Percentiles rank a stretch among this genome's conserved stretches.
These are phyloP conservation scores for Hymenoscyphus fraxineus DNA, from an alignment of 2,329 filamentous ascomycete species.

Conservation along the genomic window DNA sequence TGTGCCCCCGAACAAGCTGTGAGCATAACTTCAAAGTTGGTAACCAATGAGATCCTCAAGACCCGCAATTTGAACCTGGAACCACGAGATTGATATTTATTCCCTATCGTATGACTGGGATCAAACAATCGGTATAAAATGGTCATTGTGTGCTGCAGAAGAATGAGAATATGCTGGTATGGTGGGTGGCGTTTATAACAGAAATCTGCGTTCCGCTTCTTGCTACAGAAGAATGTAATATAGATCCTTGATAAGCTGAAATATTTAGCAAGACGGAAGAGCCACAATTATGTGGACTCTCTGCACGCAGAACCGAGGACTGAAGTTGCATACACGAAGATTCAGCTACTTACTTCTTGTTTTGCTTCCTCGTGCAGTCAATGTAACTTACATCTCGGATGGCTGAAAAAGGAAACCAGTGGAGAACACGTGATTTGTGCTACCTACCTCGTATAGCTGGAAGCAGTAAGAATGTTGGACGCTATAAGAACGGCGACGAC, in stretches of 20 bases:
- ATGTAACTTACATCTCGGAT: constrained; percentile 7
- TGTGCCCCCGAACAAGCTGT: background rate
- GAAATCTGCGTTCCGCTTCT: too few species aligned
- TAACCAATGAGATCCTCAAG: background rate
- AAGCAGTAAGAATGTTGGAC: background rate
- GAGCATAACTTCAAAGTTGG: background rate
- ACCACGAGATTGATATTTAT: background rate
- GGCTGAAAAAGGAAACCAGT: constrained; percentile 1
- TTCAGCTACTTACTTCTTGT: constrained; percentile 17
- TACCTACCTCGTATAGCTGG: background rate
- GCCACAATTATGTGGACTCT: background rate
- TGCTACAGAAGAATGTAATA: too few species aligned
- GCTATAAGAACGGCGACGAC: background rate
- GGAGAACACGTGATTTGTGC: background rate
- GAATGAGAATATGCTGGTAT: background rate
- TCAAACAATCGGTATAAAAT: background rate
- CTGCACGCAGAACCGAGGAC: background rate
- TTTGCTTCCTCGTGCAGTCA: constrained; percentile 3
- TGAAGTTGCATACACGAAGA: background rate
- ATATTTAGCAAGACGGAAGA: too few species aligned
- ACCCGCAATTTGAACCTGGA: background rate
- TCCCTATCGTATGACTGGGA: background rate
- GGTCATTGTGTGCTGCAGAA: background rate
- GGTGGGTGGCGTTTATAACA: background rate
- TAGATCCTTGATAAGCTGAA: too few species aligned